These are phyloP conservation scores for Didymella arachidicola DNA, from an alignment of 2,329 filamentous ascomycete species.

Conservation along the genomic window DNA sequence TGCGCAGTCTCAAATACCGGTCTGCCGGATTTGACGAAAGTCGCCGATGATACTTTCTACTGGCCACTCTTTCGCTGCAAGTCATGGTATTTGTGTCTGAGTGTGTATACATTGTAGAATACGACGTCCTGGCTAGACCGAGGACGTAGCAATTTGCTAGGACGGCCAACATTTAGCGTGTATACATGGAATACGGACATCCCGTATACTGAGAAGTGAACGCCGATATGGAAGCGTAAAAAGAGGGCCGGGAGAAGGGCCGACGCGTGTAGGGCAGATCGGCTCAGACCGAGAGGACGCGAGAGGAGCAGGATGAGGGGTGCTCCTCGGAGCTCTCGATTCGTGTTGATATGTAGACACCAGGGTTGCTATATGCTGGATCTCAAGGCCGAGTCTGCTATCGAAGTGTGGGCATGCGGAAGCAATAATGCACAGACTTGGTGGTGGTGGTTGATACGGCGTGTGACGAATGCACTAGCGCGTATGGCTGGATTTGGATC, in stretches of 20 bases:
- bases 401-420: too few species aligned
- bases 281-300: neutral
- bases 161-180: neutral
- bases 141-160: neutral
- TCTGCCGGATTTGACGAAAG: too few species aligned
- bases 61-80: neutral
- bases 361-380: too few species aligned
- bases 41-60: neutral
- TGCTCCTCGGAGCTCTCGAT: too few species aligned
- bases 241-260: neutral
- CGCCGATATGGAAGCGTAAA: neutral
- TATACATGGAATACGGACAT: neutral
- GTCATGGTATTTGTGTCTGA: neutral
- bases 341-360: too few species aligned
- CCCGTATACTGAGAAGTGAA: too few species aligned
- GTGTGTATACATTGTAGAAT: neutral
- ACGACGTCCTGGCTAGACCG: neutral
- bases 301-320: neutral
- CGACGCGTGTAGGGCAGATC: neutral
- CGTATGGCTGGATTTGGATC: too few species aligned
- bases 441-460: too few species aligned
- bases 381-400: too few species aligned
- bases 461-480: too few species aligned
- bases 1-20: neutral
- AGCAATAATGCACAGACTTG: too few species aligned